These are phyloP conservation scores for Phialophora chinensis DNA, from an alignment of 2,329 filamentous ascomycete genomes.

Conservation along the genomic window DNA sequence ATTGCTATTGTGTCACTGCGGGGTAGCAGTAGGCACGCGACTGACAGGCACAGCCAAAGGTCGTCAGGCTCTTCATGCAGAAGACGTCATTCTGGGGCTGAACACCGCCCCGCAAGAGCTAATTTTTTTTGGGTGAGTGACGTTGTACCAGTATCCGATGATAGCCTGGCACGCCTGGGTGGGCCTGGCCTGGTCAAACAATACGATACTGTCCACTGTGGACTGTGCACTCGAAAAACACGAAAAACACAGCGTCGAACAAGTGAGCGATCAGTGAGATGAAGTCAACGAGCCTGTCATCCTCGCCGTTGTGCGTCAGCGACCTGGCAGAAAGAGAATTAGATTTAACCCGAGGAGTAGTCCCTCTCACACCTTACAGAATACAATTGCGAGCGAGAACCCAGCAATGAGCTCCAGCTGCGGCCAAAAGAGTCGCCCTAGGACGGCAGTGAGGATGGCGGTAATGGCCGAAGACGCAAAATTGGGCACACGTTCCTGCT, in stretches of 20 bases:
- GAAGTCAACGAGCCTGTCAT: too few relatives aligned
- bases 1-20: constrained; percentile 14
- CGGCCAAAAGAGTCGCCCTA: neutral
- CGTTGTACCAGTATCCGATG: neutral
- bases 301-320: too few relatives aligned
- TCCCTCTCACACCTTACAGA: neutral
- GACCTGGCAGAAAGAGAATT: too few relatives aligned
- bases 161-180: neutral
- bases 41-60: neutral
- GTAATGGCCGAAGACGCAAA: neutral
- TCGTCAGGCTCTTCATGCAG: neutral
- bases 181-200: neutral
- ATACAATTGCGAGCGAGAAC: neutral
- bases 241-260: too few relatives aligned
- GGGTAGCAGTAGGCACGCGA: constrained; percentile 10
- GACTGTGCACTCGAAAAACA: too few relatives aligned
- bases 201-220: neutral
- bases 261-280: too few relatives aligned
- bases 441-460: neutral
- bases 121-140: neutral
- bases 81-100: constrained; percentile 11
- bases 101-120: neutral
- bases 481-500: neutral
- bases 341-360: too few relatives aligned
- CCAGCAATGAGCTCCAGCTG: neutral